A percentile compares a stretch with the other conserved stretches of the same genome.
phyloP scores from a whole-genome alignment of 73 alveolate species.

The Paramecium primaurelia region DNA sequence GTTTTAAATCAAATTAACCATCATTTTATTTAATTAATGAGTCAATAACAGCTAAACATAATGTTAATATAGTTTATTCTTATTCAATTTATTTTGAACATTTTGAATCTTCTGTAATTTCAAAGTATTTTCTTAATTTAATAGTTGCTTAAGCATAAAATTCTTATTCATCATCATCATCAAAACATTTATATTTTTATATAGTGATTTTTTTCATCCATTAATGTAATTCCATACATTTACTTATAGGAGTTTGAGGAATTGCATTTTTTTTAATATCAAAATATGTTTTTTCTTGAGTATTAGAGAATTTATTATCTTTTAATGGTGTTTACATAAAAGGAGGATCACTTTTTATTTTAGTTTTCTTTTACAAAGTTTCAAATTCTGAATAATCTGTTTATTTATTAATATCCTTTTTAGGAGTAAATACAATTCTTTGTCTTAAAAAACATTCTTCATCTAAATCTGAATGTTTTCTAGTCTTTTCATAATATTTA shows the following conservation, averaged over 20 bases:
- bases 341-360: slow-evolving; percentile 9
- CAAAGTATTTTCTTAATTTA: not conserved
- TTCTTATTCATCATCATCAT: not conserved
- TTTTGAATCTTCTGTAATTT: not conserved
- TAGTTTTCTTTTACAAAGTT: not conserved
- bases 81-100: not conserved
- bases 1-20: not conserved
- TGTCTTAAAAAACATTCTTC: not conserved
- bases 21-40: not conserved
- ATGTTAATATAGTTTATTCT: not conserved
- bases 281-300: not conserved
- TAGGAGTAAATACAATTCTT: not conserved
- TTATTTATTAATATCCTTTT: not conserved
- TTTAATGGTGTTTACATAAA: not conserved
- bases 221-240: slow-evolving; percentile 5
- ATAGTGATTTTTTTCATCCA: not conserved
- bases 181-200: not conserved
- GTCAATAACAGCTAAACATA: not conserved
- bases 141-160: not conserved
- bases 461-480: not conserved
- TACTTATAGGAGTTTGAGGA: not conserved
- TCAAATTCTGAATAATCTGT: not conserved
- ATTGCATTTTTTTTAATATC: not conserved
- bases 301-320: not conserved
- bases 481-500: not conserved